Evolutionary conservation across 1,284 basidiomycete genomes (phyloP).

Genomic region (Boletus putidus): DNA sequence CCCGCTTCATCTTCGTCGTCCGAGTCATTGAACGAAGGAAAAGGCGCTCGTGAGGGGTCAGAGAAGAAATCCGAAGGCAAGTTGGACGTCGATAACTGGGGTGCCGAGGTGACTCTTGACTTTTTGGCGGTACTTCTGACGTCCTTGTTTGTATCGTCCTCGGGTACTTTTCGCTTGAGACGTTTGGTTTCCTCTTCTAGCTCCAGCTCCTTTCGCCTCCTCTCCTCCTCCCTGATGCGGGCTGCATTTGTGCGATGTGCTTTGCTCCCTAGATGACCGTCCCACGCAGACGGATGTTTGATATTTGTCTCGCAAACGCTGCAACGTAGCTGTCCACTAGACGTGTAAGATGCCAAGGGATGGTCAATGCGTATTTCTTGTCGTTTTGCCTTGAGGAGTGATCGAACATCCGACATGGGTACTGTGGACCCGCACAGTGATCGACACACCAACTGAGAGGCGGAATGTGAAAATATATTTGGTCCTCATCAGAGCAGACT

Average conservation of each 20-base stretch:
- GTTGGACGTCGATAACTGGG: constrained; percentile 16
- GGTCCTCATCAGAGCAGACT: too few relatives aligned
- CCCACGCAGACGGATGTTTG: constrained; percentile 79
- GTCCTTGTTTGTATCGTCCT: constrained; percentile 25
- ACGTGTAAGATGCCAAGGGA: constrained; percentile 67
- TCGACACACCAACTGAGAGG: too few relatives aligned
- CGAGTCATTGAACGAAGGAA: constrained; percentile 41
- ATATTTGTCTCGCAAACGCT: constrained; percentile 59
- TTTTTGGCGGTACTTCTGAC: constrained; percentile 35
- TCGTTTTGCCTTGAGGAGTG: constrained; percentile 73
- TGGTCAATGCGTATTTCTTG: constrained; percentile 70
- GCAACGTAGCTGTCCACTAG: constrained; percentile 67
- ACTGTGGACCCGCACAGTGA: neutral
- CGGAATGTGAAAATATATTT: too few relatives aligned
- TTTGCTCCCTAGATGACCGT: constrained; percentile 81
- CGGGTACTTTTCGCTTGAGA: constrained; percentile 44
- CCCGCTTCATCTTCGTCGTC: constrained; percentile 48
- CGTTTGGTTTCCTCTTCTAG: constrained; percentile 36
- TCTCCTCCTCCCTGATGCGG: constrained; percentile 56
- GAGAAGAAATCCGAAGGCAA: constrained; percentile 80
- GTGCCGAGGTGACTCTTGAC: constrained; percentile 32
- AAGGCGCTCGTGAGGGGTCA: constrained; percentile 58
- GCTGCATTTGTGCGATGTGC: constrained; percentile 64
- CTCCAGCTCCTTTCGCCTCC: constrained; percentile 40
- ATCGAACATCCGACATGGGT: constrained; percentile 68